A percentile compares a stretch with the other conserved stretches of the same genome.
phyloP scores from a whole-genome alignment of 1,139 yeast species.

The Lodderomyces jiufengensis region DNA sequence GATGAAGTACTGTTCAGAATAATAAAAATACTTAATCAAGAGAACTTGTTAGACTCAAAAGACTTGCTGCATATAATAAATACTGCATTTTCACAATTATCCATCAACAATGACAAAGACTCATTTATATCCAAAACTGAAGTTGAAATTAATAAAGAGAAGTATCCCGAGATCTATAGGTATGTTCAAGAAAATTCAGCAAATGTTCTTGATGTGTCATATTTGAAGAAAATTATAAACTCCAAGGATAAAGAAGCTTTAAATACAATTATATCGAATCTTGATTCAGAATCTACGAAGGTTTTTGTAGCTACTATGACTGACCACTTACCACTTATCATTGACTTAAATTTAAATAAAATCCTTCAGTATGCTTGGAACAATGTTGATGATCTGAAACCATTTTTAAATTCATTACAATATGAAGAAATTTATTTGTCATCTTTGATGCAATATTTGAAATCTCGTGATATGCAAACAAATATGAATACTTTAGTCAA shows the following conservation, averaged over 20 bases:
- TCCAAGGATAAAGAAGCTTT: slow-evolving; percentile 1
- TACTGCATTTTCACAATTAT: slow-evolving; percentile 15
- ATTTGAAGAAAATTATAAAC: slow-evolving; percentile 1
- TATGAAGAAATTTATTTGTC: slow-evolving; percentile 8
- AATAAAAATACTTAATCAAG: no score
- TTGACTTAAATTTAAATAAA: slow-evolving; percentile 4
- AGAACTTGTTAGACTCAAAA: no score
- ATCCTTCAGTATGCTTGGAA: slow-evolving; percentile 12
- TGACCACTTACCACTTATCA: slow-evolving; percentile 6
- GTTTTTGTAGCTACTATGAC: not conserved
- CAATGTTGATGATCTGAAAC: slow-evolving; percentile 4
- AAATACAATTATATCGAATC: not conserved
- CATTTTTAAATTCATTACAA: slow-evolving; percentile 8
- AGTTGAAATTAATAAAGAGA: slow-evolving; percentile 5
- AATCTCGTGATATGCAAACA: slow-evolving; percentile 8
- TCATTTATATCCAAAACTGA: slow-evolving; percentile 12
- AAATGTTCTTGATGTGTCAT: slow-evolving; percentile 7
- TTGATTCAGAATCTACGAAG: not conserved
- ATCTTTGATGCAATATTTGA: slow-evolving; percentile 19
- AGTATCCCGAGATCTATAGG: slow-evolving; percentile 14
- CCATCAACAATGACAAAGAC: slow-evolving; percentile 6
- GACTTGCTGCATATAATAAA: slow-evolving; percentile 23
- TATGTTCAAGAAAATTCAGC: slow-evolving; percentile 14
- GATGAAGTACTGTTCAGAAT: no score
- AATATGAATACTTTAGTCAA: slow-evolving; percentile 17